Evolutionary conservation across 805 yeast species (phyloP).

Genomic region (Scheffersomyces lignosus): DNA sequence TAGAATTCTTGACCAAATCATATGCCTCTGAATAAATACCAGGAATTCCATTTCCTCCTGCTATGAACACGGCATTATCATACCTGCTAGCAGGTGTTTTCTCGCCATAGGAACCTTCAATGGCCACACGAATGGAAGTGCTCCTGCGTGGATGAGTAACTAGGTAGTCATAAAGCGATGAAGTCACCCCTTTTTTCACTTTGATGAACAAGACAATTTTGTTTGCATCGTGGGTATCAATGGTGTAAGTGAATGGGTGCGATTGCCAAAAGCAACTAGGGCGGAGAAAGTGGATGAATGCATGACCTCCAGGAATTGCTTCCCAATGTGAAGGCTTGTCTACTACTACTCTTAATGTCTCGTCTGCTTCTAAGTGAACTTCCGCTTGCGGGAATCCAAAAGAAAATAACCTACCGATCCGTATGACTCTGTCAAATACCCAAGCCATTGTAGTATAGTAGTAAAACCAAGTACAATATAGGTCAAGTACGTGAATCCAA

Average conservation of each 20-base stretch:
- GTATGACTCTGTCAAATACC: conserved; percentile 21
- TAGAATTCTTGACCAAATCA: conserved; percentile 11
- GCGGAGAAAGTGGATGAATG: conserved; percentile 25
- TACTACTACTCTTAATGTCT: conserved; percentile 22
- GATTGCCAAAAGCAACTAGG: conserved; percentile 32
- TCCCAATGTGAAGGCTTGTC: conserved; percentile 24
- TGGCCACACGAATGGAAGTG: conserved; percentile 39
- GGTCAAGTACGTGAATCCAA: conserved; percentile 12
- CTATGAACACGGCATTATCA: conserved; percentile 49
- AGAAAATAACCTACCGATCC: conserved; percentile 18
- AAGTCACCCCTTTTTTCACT: conserved; percentile 27
- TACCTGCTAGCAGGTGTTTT: conserved; percentile 47
- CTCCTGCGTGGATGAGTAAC: conserved; percentile 31
- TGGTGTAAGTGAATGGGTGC: conserved; percentile 29
- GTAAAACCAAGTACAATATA: conserved; percentile 13
- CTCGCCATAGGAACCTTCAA: conserved; percentile 66
- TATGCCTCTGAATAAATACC: conserved; percentile 48
- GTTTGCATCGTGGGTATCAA: conserved; percentile 12
- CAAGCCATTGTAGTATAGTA: conserved; percentile 21
- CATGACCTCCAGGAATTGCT: conserved; percentile 23
- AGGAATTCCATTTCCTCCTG: conserved; percentile 69
- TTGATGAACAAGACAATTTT: conserved; percentile 21
- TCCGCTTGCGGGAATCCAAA: conserved; percentile 26
- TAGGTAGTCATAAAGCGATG: conserved; percentile 31
- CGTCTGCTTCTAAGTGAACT: conserved; percentile 20